These are phyloP conservation scores for Elsinoe perseae DNA, from an alignment of 2,329 filamentous ascomycete species.

Conservation along the genomic window DNA sequence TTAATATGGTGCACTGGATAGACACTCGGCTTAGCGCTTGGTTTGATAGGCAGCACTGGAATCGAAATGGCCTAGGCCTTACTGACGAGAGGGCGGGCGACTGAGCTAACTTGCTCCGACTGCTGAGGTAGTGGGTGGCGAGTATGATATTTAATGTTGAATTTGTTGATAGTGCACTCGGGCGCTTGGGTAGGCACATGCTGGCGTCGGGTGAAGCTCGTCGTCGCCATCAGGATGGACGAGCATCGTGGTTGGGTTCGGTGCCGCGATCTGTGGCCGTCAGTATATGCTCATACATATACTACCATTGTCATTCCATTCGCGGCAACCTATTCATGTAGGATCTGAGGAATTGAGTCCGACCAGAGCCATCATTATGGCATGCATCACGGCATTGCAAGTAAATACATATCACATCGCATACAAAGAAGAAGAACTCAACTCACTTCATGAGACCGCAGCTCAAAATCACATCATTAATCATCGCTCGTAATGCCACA, in stretches of 20 bases:
- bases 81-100: background rate
- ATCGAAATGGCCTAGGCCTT: background rate
- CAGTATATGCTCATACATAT: no score
- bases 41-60: background rate
- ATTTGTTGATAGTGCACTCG: no score
- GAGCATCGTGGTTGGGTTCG: no score
- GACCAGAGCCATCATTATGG: background rate
- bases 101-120: background rate
- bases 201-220: no score
- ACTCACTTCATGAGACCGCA: background rate
- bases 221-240: no score
- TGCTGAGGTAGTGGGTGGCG: background rate
- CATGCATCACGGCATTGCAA: background rate
- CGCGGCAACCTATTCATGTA: no score
- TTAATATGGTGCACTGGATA: background rate
- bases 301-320: no score
- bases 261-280: no score
- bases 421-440: background rate
- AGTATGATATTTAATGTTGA: background rate
- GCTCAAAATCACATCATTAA: background rate
- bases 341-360: no score
- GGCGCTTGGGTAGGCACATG: no score
- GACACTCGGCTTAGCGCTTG: background rate
- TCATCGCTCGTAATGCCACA: background rate
- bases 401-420: background rate